Evolutionary conservation across 768 basidiomycete species (phyloP).

Genomic region (Chiua virens): DNA sequence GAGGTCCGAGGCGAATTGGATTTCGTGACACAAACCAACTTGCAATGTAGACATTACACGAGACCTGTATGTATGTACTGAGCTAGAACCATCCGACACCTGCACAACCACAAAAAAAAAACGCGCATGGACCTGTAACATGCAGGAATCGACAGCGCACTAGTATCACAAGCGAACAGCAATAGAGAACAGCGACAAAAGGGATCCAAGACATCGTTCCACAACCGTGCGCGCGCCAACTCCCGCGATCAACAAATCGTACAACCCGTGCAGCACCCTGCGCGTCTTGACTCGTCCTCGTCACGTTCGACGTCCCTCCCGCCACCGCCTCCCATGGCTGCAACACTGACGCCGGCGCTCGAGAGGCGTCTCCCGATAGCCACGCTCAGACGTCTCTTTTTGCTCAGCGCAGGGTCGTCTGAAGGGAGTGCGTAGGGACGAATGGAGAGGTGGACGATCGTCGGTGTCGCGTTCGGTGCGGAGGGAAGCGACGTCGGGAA

Average conservation of each 20-base stretch:
- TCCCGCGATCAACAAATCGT: constrained; percentile 34
- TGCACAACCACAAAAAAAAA: background rate
- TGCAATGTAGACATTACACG: background rate
- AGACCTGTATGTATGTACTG: constrained; percentile 5
- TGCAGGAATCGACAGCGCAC: background rate
- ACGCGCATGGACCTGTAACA: background rate
- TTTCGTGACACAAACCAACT: too few relatives aligned
- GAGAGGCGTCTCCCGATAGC: constrained; percentile 29
- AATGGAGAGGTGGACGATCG: constrained; percentile 76
- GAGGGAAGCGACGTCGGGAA: constrained; percentile 31
- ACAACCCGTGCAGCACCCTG: constrained; percentile 41
- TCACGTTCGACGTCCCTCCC: constrained; percentile 1
- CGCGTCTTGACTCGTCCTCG: constrained; percentile 14
- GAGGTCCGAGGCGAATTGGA: too few relatives aligned
- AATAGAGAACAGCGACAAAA: background rate
- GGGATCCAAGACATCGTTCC: background rate
- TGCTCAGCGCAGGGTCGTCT: constrained; percentile 53
- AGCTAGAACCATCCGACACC: constrained; percentile 1
- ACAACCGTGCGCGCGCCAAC: too few relatives aligned
- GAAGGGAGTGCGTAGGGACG: constrained; percentile 54
- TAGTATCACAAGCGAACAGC: background rate
- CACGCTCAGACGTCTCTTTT: constrained; percentile 45
- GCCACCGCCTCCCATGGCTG: constrained; percentile 1
- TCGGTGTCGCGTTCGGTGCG: constrained; percentile 39
- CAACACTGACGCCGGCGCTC: constrained; percentile 6